Conservation (phyloP, 2,329 filamentous ascomycete species). For the Colletotrichum simmondsii region DNA sequence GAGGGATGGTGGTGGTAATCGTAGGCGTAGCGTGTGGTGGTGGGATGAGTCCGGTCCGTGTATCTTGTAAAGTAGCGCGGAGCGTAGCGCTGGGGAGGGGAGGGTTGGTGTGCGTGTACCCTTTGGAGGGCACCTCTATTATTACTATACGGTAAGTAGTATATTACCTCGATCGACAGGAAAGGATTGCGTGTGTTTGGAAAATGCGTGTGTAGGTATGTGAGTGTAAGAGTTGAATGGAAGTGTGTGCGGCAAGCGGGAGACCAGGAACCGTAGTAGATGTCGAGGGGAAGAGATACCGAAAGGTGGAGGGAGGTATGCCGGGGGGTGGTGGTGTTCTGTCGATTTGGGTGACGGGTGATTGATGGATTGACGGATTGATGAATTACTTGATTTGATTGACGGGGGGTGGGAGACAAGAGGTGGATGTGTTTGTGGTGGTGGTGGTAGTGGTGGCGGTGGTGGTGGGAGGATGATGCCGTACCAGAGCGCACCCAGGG, state of each 20-base stretch:
- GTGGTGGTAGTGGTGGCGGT: neutral
- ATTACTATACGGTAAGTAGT: neutral
- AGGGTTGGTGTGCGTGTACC: neutral
- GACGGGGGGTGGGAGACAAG: neutral
- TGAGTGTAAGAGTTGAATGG: neutral
- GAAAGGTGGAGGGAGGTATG: neutral
- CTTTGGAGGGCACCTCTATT: neutral
- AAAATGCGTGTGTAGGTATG: neutral
- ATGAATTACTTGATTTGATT: neutral
- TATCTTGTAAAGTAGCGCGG: conserved; percentile 11
- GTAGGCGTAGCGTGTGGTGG: neutral
- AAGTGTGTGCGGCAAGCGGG: neutral
- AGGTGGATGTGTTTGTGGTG: neutral
- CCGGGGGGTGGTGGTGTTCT: neutral
- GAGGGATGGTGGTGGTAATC: conserved; percentile 2
- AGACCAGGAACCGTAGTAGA: conserved; percentile 11
- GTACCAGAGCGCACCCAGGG: neutral
- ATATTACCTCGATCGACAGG: neutral
- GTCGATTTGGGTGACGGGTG: neutral
- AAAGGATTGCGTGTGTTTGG: conserved; percentile 1
- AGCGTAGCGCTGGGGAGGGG: neutral
- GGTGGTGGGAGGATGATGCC: neutral
- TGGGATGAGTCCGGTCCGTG: conserved; percentile 1
- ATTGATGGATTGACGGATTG: neutral
- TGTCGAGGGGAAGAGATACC: too few species aligned